Evolutionary conservation across 75 land plant genomes (phyloP), one percentile per base, ranked within the genome.

Genomic region (Isoetes taiwanensis): DNA sequence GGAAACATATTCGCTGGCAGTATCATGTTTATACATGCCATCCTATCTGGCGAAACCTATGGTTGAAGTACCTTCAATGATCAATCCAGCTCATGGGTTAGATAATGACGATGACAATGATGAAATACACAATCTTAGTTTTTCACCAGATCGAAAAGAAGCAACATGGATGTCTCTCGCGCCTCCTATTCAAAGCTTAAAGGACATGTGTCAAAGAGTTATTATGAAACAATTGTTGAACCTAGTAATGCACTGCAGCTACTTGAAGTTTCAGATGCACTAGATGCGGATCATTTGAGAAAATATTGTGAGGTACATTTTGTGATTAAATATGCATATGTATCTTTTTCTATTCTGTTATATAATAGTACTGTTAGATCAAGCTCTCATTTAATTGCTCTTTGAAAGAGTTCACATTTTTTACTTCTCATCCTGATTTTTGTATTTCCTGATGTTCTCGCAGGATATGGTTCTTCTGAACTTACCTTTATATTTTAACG

Each of bases 241-340:
- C 95, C 98, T 14, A 82, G 76, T 52, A 87, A 79, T 73, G 76
- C 81, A 50, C 25, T 93, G 14, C 90, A 87, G 37, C 60, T 93
- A 32, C 80, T 93, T 56, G 98, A 93, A 55, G 65, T 93, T 79
- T 89, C 98, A 40, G 98, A 88, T 79, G 64, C 81, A 31, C 62
- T 93, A 16, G 96, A 60, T 34, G 96, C 98, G 41, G 72, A 75
- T 71, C 77, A 73, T 39, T 48, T 93, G 10, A 67, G 73, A 56
- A 72, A 56, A 52, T 78, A 88, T 61, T 93, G 95, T 68, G 86
- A 88, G 98, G 96, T 87, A 68, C 42, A 41, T 39, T 39, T 35
- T 54, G 32, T 30, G 4, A 4, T 26, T 5, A 54, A 11, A 19
- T 19, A 48, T 48, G 52, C 17, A 9, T 12, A 11, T 48, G 52